phyloP scores from a whole-genome alignment of 2,329 filamentous ascomycete species.

The Davidsoniella neocaledoniae region DNA sequence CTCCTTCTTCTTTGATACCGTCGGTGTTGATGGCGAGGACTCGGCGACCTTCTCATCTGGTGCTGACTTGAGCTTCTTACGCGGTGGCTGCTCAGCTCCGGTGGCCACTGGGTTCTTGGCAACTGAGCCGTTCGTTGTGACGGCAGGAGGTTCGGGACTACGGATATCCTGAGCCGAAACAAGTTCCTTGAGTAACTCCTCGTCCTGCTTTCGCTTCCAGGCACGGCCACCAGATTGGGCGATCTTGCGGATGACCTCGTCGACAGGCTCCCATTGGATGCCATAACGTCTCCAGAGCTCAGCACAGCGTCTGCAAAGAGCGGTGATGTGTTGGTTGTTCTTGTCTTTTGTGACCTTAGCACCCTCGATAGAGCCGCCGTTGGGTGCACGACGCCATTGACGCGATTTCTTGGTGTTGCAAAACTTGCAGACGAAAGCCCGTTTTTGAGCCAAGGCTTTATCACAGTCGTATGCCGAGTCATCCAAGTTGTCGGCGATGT shows the following conservation, averaged over 20 bases:
- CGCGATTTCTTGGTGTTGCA: slow-evolving; percentile 64
- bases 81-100: slow-evolving; percentile 28
- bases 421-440: slow-evolving; percentile 85
- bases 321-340: slow-evolving; percentile 54
- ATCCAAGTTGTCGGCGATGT: slow-evolving; percentile 80
- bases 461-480: slow-evolving; percentile 90
- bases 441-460: slow-evolving; percentile 65
- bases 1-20: slow-evolving; percentile 18
- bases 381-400: slow-evolving; percentile 84
- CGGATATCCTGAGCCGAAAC: slow-evolving; percentile 40
- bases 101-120: slow-evolving; percentile 9
- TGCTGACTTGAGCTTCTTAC: slow-evolving; percentile 46
- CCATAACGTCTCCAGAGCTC: slow-evolving; percentile 91
- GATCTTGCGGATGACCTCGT: slow-evolving; percentile 80
- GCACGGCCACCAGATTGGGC: slow-evolving; percentile 61
- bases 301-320: slow-evolving; percentile 78
- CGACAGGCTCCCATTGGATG: slow-evolving; percentile 86
- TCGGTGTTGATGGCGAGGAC: slow-evolving; percentile 25
- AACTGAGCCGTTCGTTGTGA: slow-evolving; percentile 12
- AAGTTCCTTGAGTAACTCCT: slow-evolving; percentile 69
- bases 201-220: slow-evolving; percentile 79
- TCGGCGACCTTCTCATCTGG: slow-evolving; percentile 28
- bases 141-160: slow-evolving; percentile 10
- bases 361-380: slow-evolving; percentile 46
- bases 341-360: slow-evolving; percentile 56